These are phyloP conservation scores for Cardamine chenopodiifolia DNA, from an alignment of 345 rosid genomes.

Conservation along the genomic window DNA sequence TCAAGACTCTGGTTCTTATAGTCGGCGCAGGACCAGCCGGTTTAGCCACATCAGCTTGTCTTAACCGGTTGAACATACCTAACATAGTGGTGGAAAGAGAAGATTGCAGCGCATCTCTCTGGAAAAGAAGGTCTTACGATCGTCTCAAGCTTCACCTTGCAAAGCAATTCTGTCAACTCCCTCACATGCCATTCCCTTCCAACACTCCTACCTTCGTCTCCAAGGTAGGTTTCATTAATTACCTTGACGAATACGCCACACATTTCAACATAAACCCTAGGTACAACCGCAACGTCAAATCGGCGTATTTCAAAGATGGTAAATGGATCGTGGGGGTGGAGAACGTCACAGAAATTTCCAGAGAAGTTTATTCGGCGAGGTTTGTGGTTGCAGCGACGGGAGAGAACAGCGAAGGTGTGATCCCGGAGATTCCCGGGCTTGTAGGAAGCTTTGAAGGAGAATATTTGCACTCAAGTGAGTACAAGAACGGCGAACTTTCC, in stretches of 20 bases:
- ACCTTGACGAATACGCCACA: conserved; percentile 55
- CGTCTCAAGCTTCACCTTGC: conserved; percentile 56
- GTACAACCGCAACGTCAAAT: conserved; percentile 40
- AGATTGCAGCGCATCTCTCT: conserved; percentile 57
- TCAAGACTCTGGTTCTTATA: conserved; percentile 43
- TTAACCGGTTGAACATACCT: conserved; percentile 44
- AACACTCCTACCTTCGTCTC: conserved; percentile 50
- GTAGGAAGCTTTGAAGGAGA: conserved; percentile 47
- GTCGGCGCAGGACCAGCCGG: conserved; percentile 74
- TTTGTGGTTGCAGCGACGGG: conserved; percentile 60
- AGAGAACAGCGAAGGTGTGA: conserved; percentile 47
- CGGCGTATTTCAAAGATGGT: conserved; percentile 27
- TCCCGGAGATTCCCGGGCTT: conserved; percentile 49
- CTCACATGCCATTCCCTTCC: conserved; percentile 49
- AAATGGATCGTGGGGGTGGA: conserved; percentile 48
- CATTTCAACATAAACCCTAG: conserved; percentile 41
- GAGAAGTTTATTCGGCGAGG: conserved; percentile 43
- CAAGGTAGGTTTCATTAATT: conserved; percentile 44
- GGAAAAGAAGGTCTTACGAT: conserved; percentile 58
- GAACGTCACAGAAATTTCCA: neutral
- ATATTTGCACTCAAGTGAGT: conserved; percentile 50
- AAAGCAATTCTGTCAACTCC: conserved; percentile 58
- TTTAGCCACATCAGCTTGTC: conserved; percentile 56
- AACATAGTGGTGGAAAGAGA: conserved; percentile 57
- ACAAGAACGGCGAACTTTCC: conserved; percentile 41